Percentiles rank a stretch among this genome's conserved stretches.
Evolutionary conservation across 352 stramenopile species (phyloP).

Genomic region (Aphanomyces stellatus): DNA sequence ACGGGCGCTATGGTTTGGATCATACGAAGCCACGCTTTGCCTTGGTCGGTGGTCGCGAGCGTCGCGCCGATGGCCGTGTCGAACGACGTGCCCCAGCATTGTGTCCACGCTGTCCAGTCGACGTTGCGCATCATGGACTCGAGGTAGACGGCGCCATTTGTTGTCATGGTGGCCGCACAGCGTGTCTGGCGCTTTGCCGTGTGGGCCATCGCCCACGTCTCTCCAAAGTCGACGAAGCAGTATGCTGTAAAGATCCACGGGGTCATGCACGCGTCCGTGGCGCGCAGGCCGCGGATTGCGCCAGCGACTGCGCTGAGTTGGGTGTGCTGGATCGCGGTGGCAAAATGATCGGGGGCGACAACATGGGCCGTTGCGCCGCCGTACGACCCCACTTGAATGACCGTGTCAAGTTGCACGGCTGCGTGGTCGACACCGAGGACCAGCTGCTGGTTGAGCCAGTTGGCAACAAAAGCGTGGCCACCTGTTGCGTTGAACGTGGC

Average conservation of each 20-base stretch:
- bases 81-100: constrained; percentile 6
- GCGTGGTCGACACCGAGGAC: neutral
- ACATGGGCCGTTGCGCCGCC: no score
- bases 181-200: neutral
- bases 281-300: neutral
- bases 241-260: constrained; percentile 18
- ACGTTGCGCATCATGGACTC: constrained; percentile 12
- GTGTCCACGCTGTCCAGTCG: neutral
- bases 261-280: constrained; percentile 2
- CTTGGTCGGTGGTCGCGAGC: no score
- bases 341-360: neutral
- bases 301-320: neutral
- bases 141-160: constrained; percentile 4
- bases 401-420: neutral
- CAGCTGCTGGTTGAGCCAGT: constrained; percentile 15
- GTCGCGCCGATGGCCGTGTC: neutral
- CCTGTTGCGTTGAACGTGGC: constrained; percentile 5
- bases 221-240: constrained; percentile 8
- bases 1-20: no score
- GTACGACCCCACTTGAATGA: neutral
- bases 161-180: neutral
- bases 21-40: no score
- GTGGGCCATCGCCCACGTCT: neutral
- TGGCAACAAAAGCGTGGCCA: neutral
- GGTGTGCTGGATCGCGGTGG: neutral